Percentiles rank a stretch among this genome's conserved stretches.
phyloP scores from a whole-genome alignment of 768 basidiomycete genomes.

The Lentinula sp. region DNA sequence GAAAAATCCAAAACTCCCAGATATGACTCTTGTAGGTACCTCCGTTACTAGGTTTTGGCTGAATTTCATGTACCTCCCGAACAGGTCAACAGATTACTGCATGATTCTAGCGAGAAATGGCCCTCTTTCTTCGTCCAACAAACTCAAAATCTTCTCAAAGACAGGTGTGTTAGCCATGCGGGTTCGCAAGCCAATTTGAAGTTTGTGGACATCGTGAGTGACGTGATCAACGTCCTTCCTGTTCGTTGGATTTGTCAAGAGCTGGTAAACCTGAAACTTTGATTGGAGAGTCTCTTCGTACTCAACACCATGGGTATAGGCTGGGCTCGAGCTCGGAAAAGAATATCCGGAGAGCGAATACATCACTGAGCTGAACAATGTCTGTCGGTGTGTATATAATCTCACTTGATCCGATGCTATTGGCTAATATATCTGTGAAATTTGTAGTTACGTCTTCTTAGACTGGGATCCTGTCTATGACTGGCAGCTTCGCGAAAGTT shows the following conservation, averaged over 20 bases:
- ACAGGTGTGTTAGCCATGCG: constrained; percentile 18
- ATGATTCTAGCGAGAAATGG: background rate
- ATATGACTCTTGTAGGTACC: background rate
- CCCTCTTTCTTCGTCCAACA: background rate
- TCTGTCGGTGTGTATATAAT: constrained; percentile 36
- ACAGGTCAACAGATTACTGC: background rate
- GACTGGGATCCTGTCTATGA: constrained; percentile 39
- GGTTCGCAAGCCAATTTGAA: constrained; percentile 14
- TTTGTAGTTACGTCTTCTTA: constrained; percentile 36
- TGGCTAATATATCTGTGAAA: background rate
- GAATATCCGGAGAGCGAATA: constrained; percentile 32
- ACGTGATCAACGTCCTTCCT: constrained; percentile 62
- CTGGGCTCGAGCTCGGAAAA: constrained; percentile 12
- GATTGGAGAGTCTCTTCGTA: constrained; percentile 19
- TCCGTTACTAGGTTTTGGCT: background rate
- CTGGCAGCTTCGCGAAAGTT: constrained; percentile 39
- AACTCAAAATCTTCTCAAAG: background rate
- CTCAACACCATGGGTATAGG: background rate
- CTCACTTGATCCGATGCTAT: background rate
- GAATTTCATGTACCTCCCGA: background rate
- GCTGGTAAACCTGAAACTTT: constrained; percentile 39
- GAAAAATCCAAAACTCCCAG: background rate
- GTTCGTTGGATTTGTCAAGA: constrained; percentile 54
- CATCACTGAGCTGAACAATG: constrained; percentile 37
- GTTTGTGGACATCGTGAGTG: constrained; percentile 55